Evolutionary conservation across 2,329 filamentous ascomycete species (phyloP).

Genomic region (Colletotrichum australisinense): DNA sequence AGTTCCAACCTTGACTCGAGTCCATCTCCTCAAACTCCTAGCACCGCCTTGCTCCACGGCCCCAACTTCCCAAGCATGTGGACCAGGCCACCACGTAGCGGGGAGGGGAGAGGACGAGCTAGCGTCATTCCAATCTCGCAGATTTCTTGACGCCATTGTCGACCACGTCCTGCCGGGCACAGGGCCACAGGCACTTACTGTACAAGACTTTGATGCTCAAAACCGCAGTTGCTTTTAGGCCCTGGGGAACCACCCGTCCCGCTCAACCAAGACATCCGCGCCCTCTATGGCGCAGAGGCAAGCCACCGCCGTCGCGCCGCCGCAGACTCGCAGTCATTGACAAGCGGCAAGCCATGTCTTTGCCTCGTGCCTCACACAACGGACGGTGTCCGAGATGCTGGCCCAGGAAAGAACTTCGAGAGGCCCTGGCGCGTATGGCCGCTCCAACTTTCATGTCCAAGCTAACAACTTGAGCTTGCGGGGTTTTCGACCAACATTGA

Average conservation of each 20-base stretch:
- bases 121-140: constrained; percentile 4
- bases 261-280: background rate
- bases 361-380: constrained; percentile 8
- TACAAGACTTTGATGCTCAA: background rate
- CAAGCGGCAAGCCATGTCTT: constrained; percentile 1
- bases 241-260: background rate
- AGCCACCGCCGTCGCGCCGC: background rate
- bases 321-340: background rate
- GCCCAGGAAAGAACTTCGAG: constrained; percentile 5
- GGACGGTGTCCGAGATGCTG: constrained; percentile 26
- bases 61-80: constrained; percentile 26
- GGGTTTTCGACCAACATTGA: constrained; percentile 23
- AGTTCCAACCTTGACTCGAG: constrained; percentile 27
- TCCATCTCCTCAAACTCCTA: constrained; percentile 19
- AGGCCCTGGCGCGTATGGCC: constrained; percentile 7
- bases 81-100: constrained; percentile 15
- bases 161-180: too few species aligned
- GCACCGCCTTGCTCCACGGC: constrained; percentile 28
- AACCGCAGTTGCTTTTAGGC: background rate
- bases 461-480: constrained; percentile 8
- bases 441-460: background rate
- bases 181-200: background rate
- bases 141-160: constrained; percentile 18
- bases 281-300: background rate
- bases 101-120: constrained; percentile 13